Conservation (phyloP, 2,329 filamentous ascomycete genomes). For the Amauroascus niger region DNA sequence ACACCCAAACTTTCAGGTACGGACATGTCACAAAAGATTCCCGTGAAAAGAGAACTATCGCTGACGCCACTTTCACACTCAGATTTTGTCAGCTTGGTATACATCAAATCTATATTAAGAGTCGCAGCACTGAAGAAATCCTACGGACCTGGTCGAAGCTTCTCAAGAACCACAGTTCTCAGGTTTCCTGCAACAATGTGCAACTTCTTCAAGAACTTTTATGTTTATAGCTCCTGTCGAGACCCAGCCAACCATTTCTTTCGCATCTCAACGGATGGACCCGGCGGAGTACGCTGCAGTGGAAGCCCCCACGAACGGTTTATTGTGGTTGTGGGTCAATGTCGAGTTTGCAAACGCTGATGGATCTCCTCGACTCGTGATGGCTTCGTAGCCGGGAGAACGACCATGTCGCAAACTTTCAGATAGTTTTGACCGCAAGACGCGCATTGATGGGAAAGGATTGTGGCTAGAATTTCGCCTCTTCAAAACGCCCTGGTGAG, state of each 20-base stretch:
- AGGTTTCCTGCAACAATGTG: conserved; percentile 35
- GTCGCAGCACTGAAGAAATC: background rate
- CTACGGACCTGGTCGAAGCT: background rate
- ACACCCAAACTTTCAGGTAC: background rate
- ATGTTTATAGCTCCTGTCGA: conserved; percentile 61
- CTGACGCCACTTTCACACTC: background rate
- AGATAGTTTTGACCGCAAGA: background rate
- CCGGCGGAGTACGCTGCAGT: conserved; percentile 49
- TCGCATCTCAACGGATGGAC: conserved; percentile 58
- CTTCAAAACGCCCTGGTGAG: background rate
- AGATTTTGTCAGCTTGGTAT: background rate
- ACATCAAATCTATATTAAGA: background rate
- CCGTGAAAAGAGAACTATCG: background rate
- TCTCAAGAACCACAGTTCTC: conserved; percentile 14
- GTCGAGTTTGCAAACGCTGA: conserved; percentile 42
- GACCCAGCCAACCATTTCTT: conserved; percentile 64
- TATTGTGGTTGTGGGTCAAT: conserved; percentile 59
- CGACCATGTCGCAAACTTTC: background rate
- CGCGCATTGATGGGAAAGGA: background rate
- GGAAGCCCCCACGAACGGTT: conserved; percentile 63
- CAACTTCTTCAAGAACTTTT: conserved; percentile 64
- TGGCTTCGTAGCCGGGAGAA: background rate
- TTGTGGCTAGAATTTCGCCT: background rate
- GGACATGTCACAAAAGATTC: background rate
- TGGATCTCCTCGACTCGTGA: background rate